phyloP scores from a whole-genome alignment of 495 filamentous ascomycete genomes.

The Acidomyces sp. region DNA sequence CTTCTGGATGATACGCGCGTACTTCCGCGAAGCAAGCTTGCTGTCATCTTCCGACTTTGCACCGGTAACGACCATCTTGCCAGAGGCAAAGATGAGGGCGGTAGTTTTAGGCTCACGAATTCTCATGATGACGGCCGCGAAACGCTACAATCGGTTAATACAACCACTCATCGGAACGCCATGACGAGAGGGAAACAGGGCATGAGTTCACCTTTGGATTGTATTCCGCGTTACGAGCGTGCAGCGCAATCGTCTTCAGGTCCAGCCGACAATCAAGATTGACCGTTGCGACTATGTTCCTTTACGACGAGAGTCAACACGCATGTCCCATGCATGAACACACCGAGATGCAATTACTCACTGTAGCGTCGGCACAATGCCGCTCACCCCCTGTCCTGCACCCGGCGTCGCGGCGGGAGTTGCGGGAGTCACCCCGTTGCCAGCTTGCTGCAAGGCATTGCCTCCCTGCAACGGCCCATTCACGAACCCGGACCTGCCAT shows the following conservation, averaged over 20 bases:
- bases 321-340: conserved; percentile 25
- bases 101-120: conserved; percentile 99
- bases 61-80: conserved; percentile 99
- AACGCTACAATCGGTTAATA: conserved; percentile 85
- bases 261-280: conserved; percentile 97
- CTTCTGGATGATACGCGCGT: conserved; percentile 98
- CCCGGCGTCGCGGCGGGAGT: conserved; percentile 91
- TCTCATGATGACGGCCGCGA: conserved; percentile 98
- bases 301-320: conserved; percentile 53
- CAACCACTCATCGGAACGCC: too few relatives aligned
- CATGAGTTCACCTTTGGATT: conserved; percentile 70
- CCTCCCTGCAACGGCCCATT: not conserved
- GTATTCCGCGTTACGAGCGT: conserved; percentile 97
- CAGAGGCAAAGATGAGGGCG: conserved; percentile 90
- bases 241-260: conserved; percentile 96
- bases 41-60: conserved; percentile 98
- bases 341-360: conserved; percentile 43
- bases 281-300: conserved; percentile 99
- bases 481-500: not conserved
- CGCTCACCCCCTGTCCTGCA: conserved; percentile 61
- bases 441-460: not conserved
- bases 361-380: conserved; percentile 96
- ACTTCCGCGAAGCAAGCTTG: conserved; percentile 92
- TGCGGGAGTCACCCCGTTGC: conserved; percentile 31
- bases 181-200: conserved; percentile 16